Evolutionary conservation across 2,329 filamentous ascomycete species (phyloP).

Genomic region (Diaporthe nobilis): DNA sequence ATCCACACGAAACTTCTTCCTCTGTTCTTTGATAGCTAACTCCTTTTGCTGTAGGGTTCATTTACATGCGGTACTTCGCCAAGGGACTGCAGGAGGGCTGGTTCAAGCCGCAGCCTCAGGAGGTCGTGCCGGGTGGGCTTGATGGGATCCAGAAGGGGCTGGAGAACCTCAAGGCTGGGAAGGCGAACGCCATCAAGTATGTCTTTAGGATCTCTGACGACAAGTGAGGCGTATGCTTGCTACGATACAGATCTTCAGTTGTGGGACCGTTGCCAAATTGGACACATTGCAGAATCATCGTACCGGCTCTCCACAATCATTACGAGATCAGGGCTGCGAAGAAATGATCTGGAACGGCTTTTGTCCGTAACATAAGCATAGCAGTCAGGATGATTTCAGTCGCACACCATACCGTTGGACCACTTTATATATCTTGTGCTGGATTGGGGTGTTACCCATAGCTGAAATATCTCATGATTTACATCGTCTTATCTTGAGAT

Average conservation of each 20-base stretch:
- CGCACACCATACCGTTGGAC: not conserved
- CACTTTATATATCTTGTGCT: not conserved
- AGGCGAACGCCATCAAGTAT: slow-evolving; percentile 75
- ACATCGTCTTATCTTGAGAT: too few species aligned
- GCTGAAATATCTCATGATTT: not conserved
- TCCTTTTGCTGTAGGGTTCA: slow-evolving; percentile 40
- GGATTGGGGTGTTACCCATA: not conserved
- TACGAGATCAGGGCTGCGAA: not conserved
- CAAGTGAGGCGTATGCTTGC: slow-evolving; percentile 32
- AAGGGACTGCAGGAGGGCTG: slow-evolving; percentile 62
- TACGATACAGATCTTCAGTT: too few species aligned
- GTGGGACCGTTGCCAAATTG: not conserved
- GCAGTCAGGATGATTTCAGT: not conserved
- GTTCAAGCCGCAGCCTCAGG: slow-evolving; percentile 64
- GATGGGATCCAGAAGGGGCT: slow-evolving; percentile 67
- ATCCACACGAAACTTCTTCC: too few species aligned
- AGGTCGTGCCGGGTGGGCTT: slow-evolving; percentile 68
- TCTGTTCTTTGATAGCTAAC: too few species aligned
- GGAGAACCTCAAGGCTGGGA: slow-evolving; percentile 69
- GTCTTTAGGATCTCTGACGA: slow-evolving; percentile 62
- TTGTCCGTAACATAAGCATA: not conserved
- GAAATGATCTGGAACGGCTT: not conserved
- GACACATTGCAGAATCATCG: not conserved
- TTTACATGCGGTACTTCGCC: slow-evolving; percentile 53
- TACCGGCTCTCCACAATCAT: not conserved